A percentile compares a stretch with the other conserved stretches of the same genome.
Conservation (phyloP, 2,329 filamentous ascomycete species). For the Lasiodiplodia sp. region DNA sequence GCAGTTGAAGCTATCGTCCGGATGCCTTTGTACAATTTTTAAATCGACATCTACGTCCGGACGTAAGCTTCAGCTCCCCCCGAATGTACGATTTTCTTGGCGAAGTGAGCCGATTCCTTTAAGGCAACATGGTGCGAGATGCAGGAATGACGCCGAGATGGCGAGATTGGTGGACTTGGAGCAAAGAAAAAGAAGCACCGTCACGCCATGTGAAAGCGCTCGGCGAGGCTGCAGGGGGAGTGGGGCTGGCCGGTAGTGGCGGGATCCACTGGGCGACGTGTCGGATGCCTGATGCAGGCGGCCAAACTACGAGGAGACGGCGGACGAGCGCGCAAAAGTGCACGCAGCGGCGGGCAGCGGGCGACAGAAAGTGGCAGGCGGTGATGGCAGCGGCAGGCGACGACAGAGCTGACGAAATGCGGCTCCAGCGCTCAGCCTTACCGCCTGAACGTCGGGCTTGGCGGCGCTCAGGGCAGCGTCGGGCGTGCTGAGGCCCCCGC, state of each 20-base stretch:
- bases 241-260: slow-evolving; percentile 14
- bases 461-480: slow-evolving; percentile 7
- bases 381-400: background rate
- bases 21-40: background rate
- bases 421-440: slow-evolving; percentile 23
- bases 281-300: slow-evolving; percentile 8
- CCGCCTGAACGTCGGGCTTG: slow-evolving; percentile 17
- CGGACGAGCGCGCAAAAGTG: background rate
- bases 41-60: background rate
- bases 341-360: background rate
- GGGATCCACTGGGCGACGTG: slow-evolving; percentile 14
- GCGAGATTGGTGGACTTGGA: background rate
- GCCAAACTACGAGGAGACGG: background rate
- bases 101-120: too few species aligned
- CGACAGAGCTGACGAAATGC: background rate
- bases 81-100: background rate
- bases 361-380: background rate
- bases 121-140: background rate
- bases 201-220: slow-evolving; percentile 19
- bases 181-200: slow-evolving; percentile 2
- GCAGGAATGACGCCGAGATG: background rate
- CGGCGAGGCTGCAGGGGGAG: slow-evolving; percentile 10
- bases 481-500: slow-evolving; percentile 12
- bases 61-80: background rate
- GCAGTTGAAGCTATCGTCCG: background rate